phyloP scores from a whole-genome alignment of 2,329 filamentous ascomycete genomes.

The Colletotrichum sp. region DNA sequence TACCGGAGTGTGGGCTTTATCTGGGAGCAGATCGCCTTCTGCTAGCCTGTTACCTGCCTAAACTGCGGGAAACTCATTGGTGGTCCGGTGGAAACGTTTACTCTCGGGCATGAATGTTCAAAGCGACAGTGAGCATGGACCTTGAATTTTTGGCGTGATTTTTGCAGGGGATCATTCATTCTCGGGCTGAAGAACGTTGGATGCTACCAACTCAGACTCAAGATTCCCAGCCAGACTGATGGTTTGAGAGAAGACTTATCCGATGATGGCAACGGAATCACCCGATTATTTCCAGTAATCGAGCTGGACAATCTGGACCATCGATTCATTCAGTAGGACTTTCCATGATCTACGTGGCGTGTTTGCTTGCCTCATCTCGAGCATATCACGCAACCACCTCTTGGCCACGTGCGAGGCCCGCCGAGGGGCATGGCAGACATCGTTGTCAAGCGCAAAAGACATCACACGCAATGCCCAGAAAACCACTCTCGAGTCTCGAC shows the following conservation, averaged over 20 bases:
- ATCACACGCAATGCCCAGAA: background rate
- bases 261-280: background rate
- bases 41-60: too few relatives aligned
- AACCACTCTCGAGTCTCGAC: background rate
- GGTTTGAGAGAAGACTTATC: background rate
- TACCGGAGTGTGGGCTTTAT: too few relatives aligned
- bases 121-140: background rate
- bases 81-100: too few relatives aligned
- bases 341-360: background rate
- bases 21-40: too few relatives aligned
- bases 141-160: background rate
- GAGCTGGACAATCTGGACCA: too few relatives aligned
- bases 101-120: too few relatives aligned
- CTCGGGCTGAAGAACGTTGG: background rate
- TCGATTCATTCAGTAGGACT: too few relatives aligned
- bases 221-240: fast-evolving
- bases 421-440: background rate
- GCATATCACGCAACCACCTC: too few relatives aligned
- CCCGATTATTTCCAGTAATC: too few relatives aligned
- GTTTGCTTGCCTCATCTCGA: background rate
- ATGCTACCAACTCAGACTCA: background rate
- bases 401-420: background rate
- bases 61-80: too few relatives aligned
- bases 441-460: fast-evolving
- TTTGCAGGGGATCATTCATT: background rate